Conservation (phyloP, 2,329 filamentous ascomycete species). For the Fusarium abutilonis region DNA sequence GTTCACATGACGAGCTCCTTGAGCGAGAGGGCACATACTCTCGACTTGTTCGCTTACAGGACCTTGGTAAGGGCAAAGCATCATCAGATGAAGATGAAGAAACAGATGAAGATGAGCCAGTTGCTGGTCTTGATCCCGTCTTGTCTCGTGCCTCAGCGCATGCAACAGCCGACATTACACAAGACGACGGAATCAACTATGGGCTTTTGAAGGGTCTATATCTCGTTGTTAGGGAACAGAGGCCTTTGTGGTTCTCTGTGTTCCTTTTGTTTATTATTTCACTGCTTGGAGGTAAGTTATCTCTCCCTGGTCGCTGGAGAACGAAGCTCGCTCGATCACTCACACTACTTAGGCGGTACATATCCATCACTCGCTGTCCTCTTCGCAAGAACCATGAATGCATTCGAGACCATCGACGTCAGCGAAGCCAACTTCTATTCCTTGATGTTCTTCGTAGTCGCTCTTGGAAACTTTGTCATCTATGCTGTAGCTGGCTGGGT, state of each 20-base stretch:
- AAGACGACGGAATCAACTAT: conserved; percentile 30
- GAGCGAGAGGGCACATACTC: conserved; percentile 59
- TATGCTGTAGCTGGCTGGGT: conserved; percentile 55
- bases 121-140: conserved; percentile 43
- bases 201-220: conserved; percentile 46
- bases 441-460: conserved; percentile 66
- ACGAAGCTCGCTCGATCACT: background rate
- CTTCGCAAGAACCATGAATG: conserved; percentile 53
- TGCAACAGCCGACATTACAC: conserved; percentile 19
- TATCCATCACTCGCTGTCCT: conserved; percentile 55
- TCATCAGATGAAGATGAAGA: conserved; percentile 29
- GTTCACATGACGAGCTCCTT: conserved; percentile 68
- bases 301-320: background rate
- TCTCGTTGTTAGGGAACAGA: conserved; percentile 48
- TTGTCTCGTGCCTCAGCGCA: conserved; percentile 40
- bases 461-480: conserved; percentile 56
- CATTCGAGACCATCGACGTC: conserved; percentile 49
- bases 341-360: conserved; percentile 46
- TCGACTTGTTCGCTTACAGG: conserved; percentile 58
- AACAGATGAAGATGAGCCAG: conserved; percentile 52
- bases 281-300: conserved; percentile 44
- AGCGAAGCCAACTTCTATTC: conserved; percentile 61
- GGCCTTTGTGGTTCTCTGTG: conserved; percentile 40
- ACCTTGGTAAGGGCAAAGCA: conserved; percentile 46
- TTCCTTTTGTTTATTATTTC: conserved; percentile 39